Conservation (phyloP, 768 basidiomycete genomes). For the Wakefieldia striispora region DNA sequence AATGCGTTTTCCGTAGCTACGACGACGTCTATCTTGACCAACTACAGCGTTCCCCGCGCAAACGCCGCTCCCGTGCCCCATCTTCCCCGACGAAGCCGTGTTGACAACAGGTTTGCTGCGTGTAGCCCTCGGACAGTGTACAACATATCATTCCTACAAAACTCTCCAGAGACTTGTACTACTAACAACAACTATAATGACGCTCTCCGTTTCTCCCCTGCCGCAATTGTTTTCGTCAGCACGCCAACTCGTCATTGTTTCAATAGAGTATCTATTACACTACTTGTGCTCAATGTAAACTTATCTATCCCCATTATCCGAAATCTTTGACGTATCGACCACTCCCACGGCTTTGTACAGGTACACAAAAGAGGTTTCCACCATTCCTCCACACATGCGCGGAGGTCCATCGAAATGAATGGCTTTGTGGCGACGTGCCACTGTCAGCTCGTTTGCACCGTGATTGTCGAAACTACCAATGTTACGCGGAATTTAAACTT, state of each 20-base stretch:
- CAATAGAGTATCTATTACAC: constrained; percentile 6
- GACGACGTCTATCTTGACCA: constrained; percentile 56
- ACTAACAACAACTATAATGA: constrained; percentile 12
- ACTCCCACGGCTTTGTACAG: neutral
- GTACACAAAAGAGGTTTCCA: too few relatives aligned
- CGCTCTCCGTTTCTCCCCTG: neutral
- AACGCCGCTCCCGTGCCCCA: constrained; percentile 26
- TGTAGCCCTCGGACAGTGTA: constrained; percentile 14
- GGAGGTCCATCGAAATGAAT: neutral
- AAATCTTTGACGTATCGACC: constrained; percentile 1
- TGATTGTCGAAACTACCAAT: too few relatives aligned
- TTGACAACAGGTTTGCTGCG: constrained; percentile 8
- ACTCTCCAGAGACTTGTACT: constrained; percentile 9
- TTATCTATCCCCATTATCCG: constrained; percentile 3
- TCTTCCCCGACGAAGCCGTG: constrained; percentile 23
- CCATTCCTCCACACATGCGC: neutral
- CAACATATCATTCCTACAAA: constrained; percentile 2
- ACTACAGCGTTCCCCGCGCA: constrained; percentile 42
- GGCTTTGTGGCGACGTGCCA: too few relatives aligned
- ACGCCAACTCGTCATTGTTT: constrained; percentile 3
- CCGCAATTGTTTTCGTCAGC: constrained; percentile 17
- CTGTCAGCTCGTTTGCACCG: too few relatives aligned
- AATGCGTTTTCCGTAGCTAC: constrained; percentile 55
- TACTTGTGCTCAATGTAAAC: constrained; percentile 9
- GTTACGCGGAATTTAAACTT: too few relatives aligned